Percentiles rank a stretch among this genome's conserved stretches.
Evolutionary conservation across 768 basidiomycete species (phyloP).

Genomic region (Porphyrellus cyaneotinctus): DNA sequence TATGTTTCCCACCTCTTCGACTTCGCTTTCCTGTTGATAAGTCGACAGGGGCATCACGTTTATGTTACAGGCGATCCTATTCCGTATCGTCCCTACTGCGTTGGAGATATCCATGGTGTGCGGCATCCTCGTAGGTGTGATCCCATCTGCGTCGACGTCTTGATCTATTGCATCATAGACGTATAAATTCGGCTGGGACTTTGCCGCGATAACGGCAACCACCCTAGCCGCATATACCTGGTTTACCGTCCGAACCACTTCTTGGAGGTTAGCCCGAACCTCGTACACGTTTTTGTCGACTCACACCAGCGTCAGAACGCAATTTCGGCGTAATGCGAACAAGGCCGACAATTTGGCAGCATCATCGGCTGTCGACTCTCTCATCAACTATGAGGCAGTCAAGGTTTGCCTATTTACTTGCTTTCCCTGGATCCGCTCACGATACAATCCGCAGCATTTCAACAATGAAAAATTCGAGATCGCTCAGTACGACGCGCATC

Average conservation of each 20-base stretch:
- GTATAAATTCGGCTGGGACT: conserved; percentile 97
- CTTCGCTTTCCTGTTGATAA: background rate
- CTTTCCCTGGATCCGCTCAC: background rate
- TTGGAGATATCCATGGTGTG: conserved; percentile 96
- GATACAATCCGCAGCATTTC: conserved; percentile 63
- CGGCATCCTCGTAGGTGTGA: conserved; percentile 77
- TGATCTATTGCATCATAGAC: conserved; percentile 48
- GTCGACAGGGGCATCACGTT: conserved; percentile 86
- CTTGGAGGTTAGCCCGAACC: conserved; percentile 70
- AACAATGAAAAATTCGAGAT: conserved; percentile 95
- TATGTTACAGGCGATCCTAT: conserved; percentile 86
- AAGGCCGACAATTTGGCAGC: conserved; percentile 96
- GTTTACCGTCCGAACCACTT: conserved; percentile 95
- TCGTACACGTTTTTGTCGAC: background rate
- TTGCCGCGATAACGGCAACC: conserved; percentile 81
- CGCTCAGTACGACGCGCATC: conserved; percentile 85
- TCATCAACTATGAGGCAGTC: conserved; percentile 98
- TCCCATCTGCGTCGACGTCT: background rate
- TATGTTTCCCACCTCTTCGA: conserved; percentile 32
- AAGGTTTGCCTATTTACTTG: conserved; percentile 54
- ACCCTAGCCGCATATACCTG: conserved; percentile 92
- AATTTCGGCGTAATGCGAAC: conserved; percentile 92
- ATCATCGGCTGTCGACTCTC: conserved; percentile 86
- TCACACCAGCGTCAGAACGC: conserved; percentile 52
- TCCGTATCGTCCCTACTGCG: conserved; percentile 93